Base-by-base conservation (phyloP, 1,284 basidiomycete species). In the Chondrostereum purpureum region DNA sequence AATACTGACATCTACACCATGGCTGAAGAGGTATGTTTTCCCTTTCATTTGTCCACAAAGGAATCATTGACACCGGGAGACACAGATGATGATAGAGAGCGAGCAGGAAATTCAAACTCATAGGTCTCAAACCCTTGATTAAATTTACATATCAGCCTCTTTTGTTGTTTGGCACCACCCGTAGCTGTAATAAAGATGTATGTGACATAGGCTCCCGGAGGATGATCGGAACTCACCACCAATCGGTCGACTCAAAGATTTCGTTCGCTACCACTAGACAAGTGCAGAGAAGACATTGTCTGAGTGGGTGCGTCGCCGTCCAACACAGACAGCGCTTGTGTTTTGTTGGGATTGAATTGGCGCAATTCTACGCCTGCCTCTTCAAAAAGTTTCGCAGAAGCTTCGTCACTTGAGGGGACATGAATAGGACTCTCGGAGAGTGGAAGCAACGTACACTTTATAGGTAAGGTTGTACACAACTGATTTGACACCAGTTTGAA, bases 381-480 rank as follows among this genome's bases (percentile, higher is more conserved):
- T 50, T 75, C 65, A 54, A 94, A 84, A 11, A 93, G 72, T 42
- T 64, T 69, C 2, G 89, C 88, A 1, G 88, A 89, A 1, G 81
- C 85, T 43, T 86, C 84, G 56, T 95, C 92, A 45, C 87, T 90
- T 54, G 14, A 19, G 44, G 48, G n/a, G 50, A 22, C 17, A 37
- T 42, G 35, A 44, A 18, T 8, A 41, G 17, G n/a, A 20, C 23
- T n/a, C n/a, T n/a, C 37, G 18, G 21, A 6, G 55, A 19, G 37
- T 13, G 34, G 16, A 42, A 20, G 44, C 38, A 13, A 69, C 81
- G 58, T 66, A 93, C 92, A 97, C 90, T 70, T 90, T 92, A 66
- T 99, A 99, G 49, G 84, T 86, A 45, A 97, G 70, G 64, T 95
- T 95, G 63, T 99, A 99, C 4, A 99, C 90, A 6, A 99, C 95